phyloP scores from a whole-genome alignment of 148 eudicot species.

The Hydrangea macrophylla region DNA sequence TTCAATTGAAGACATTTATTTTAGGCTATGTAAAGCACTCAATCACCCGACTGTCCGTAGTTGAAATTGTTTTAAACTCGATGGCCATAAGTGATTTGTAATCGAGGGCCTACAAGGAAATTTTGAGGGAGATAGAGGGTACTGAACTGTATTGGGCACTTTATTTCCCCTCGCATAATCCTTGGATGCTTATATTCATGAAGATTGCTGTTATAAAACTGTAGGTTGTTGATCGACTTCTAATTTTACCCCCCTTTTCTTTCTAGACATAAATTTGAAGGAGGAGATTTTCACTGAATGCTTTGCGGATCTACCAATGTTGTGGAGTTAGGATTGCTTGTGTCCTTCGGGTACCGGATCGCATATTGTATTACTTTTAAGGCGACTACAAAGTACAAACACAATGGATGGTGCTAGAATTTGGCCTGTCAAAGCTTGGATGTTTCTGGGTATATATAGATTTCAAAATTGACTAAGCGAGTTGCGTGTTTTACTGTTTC shows the following conservation, averaged over 20 bases:
- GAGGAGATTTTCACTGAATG: background rate
- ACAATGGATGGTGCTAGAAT: slow-evolving; percentile 5
- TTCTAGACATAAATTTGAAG: background rate
- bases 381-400: slow-evolving; percentile 3
- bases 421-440: slow-evolving; percentile 6
- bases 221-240: slow-evolving; percentile 4
- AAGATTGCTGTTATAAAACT: background rate
- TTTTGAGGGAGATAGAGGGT: no score
- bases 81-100: no score
- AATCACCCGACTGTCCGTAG: no score
- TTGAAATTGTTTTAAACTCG: no score
- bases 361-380: slow-evolving; percentile 2
- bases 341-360: background rate
- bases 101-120: no score
- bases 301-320: background rate
- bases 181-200: background rate
- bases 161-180: background rate
- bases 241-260: background rate
- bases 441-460: background rate
- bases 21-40: no score
- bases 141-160: no score
- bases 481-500: slow-evolving; percentile 5
- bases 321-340: slow-evolving; percentile 2
- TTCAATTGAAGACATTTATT: no score
- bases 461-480: slow-evolving; percentile 7